phyloP scores from a whole-genome alignment of 306 rosid species.

The Vigna reflexopilosa region DNA sequence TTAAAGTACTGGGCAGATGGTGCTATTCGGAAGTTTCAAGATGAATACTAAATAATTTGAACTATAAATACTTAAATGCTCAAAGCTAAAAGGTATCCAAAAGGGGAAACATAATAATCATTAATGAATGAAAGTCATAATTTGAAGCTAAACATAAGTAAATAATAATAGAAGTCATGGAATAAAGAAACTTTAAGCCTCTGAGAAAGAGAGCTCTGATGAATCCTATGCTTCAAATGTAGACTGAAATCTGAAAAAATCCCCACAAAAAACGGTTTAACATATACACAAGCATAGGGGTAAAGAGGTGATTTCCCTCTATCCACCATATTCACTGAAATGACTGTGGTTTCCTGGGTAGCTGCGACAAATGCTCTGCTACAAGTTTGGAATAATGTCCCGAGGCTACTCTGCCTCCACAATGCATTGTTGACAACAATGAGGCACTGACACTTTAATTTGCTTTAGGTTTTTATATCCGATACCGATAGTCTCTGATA shows the following conservation, averaged over 20 bases:
- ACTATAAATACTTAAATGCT: background rate
- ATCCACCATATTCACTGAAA: background rate
- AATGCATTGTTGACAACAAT: background rate
- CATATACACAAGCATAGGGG: background rate
- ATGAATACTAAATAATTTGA: background rate
- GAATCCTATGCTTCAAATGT: background rate
- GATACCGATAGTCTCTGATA: too few relatives aligned
- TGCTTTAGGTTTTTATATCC: too few relatives aligned
- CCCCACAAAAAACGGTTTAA: background rate
- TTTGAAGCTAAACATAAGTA: background rate
- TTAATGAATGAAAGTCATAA: background rate
- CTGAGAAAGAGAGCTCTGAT: background rate
- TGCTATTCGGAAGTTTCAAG: background rate
- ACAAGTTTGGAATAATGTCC: background rate
- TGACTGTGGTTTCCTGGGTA: background rate
- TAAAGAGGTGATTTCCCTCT: conserved; percentile 8
- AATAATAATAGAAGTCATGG: background rate
- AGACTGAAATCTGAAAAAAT: background rate
- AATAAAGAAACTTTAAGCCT: conserved; percentile 13
- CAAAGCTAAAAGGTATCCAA: background rate
- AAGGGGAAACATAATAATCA: background rate
- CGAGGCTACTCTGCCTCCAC: background rate
- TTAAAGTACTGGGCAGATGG: background rate
- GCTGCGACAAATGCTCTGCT: background rate
- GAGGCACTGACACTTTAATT: too few relatives aligned